Percentiles rank a stretch among this genome's conserved stretches.
Evolutionary conservation across 352 stramenopile genomes (phyloP).

Genomic region (Phytophthora crassamura): DNA sequence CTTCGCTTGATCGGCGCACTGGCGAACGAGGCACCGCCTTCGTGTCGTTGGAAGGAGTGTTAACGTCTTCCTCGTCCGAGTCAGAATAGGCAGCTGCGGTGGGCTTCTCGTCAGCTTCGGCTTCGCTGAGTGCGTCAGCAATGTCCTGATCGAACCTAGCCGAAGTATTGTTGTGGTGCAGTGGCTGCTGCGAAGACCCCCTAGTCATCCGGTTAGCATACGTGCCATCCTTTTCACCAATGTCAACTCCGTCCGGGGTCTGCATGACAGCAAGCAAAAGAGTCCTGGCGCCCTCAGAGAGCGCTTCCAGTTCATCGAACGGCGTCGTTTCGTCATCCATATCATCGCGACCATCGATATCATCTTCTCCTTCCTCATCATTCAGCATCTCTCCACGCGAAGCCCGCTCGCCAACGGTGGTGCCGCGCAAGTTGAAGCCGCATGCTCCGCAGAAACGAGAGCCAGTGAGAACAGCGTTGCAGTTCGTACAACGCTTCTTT

Average conservation of each 20-base stretch:
- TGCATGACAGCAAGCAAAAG: conserved; percentile 89
- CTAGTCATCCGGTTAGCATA: conserved; percentile 52
- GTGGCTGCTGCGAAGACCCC: conserved; percentile 35
- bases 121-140: conserved; percentile 32
- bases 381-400: conserved; percentile 33
- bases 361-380: conserved; percentile 31
- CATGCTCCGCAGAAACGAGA: conserved; percentile 90
- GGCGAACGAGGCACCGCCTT: conserved; percentile 29
- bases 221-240: conserved; percentile 61
- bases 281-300: conserved; percentile 86
- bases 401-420: conserved; percentile 62
- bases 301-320: conserved; percentile 87
- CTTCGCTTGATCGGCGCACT: conserved; percentile 24
- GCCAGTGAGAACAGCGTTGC: conserved; percentile 83
- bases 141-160: conserved; percentile 52
- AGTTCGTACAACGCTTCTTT: conserved; percentile 89
- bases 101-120: conserved; percentile 27
- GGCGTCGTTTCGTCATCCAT: conserved; percentile 83
- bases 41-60: conserved; percentile 20
- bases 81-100: conserved; percentile 14
- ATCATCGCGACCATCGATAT: conserved; percentile 67
- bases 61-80: conserved; percentile 33
- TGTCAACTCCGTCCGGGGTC: conserved; percentile 82
- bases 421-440: conserved; percentile 87
- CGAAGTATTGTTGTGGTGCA: conserved; percentile 31